Percentiles rank a stretch among this genome's conserved stretches.
These are phyloP conservation scores for Fusarium napiforme DNA, from an alignment of 2,329 filamentous ascomycete species.

Conservation along the genomic window DNA sequence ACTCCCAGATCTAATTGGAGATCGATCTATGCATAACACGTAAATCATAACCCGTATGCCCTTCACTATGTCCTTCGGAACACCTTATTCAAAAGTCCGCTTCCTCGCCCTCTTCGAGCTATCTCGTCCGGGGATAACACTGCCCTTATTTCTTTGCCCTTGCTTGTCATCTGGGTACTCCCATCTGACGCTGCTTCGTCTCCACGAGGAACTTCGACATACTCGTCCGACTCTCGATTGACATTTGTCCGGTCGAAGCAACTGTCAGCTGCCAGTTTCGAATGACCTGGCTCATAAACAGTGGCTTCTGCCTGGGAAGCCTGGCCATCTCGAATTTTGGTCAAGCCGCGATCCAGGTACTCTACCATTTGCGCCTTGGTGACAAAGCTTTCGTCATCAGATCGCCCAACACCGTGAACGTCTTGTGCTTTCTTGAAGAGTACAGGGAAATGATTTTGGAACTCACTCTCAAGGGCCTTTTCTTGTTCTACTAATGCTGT, in stretches of 20 bases:
- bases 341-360: constrained; percentile 59
- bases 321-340: constrained; percentile 53
- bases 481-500: constrained; percentile 58
- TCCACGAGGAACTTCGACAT: constrained; percentile 48
- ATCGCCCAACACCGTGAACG: constrained; percentile 47
- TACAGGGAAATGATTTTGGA: constrained; percentile 57
- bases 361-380: constrained; percentile 60
- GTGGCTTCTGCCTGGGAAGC: constrained; percentile 24
- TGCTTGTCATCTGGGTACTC: constrained; percentile 29
- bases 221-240: constrained; percentile 49
- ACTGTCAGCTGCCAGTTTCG: constrained; percentile 47
- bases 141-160: constrained; percentile 37
- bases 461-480: constrained; percentile 60
- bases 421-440: constrained; percentile 59
- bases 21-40: background rate
- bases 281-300: constrained; percentile 44
- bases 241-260: constrained; percentile 43
- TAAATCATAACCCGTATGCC: constrained; percentile 6
- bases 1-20: background rate
- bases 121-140: constrained; percentile 30
- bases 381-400: constrained; percentile 52
- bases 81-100: constrained; percentile 51
- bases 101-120: constrained; percentile 44
- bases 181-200: constrained; percentile 39
- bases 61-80: constrained; percentile 45